Base-by-base conservation (phyloP, 2,329 filamentous ascomycete species). In the Rhytidhysteron rufulum region DNA sequence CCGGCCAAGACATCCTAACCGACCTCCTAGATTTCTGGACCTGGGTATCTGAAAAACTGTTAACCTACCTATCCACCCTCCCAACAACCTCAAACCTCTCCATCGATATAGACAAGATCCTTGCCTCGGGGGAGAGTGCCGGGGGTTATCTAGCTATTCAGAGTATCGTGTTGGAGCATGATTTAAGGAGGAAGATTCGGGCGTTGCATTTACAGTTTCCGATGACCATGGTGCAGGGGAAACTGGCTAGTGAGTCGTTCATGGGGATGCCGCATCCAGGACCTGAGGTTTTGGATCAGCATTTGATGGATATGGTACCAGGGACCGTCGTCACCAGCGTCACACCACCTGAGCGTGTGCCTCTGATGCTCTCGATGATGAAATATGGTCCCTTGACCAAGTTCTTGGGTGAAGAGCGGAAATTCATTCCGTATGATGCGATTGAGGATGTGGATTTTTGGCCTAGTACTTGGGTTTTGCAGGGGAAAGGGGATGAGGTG, bases 1-100 rank as follows among this genome's bases (percentile, higher is more conserved):
- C 41, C 16, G 70, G 71, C 24, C 34, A 56, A 3, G 69, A 77
- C 13, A 71, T 76, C 41, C 59, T 75, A 18, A 51, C 65, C 5
- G 75, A 78, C 48, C 43, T 77, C 1, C 39, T 55, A 7, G 69
- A 73, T 44, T 72, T 75, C 51, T 78, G 70, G 70, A 45, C 43
- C 4, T 78, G 74, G 74, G 47, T 73, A 30, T 41, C 49, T 27
- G 47, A 39, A 13, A 45, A 42, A 8, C 38, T 42, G 1, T 25
- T 55, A 9, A 15, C 32, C 3, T 52, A 43, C 22, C 46, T 59
- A 24, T 47, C 49, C 18, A 39, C 41, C 15, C 34, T 52, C 10
- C 34, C 51, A 2, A 33, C 52, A 10, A 15, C 18, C 0, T 31
- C 53, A 9, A 15, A 20, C 0, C 7, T 57, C 2, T 39, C 49